Conservation (phyloP, 2,329 filamentous ascomycete species). For the Verticillium longisporum region DNA sequence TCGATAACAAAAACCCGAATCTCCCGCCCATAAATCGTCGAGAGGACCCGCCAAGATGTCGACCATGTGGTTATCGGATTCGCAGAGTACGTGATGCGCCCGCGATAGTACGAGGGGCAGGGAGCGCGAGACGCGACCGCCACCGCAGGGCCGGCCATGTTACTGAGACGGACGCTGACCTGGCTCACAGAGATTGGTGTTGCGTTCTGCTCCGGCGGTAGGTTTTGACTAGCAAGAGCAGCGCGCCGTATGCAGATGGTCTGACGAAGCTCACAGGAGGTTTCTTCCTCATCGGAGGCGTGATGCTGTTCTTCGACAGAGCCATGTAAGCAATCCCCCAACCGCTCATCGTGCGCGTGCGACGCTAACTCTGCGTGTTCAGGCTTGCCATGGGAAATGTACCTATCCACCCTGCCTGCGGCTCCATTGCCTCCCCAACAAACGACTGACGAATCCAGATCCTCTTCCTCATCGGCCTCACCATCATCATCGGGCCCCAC, state of each 20-base stretch:
- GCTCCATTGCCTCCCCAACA: conserved; percentile 1
- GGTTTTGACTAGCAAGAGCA: conserved; percentile 32
- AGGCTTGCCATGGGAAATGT: conserved; percentile 98
- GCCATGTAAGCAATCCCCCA: conserved; percentile 63
- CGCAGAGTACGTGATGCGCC: conserved; percentile 66
- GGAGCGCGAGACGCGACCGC: neutral
- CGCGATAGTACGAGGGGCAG: neutral
- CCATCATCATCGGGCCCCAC: conserved; percentile 85
- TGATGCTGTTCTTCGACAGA: conserved; percentile 96
- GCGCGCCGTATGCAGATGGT: neutral
- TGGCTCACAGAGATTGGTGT: conserved; percentile 77
- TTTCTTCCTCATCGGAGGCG: conserved; percentile 89
- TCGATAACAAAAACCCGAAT: neutral
- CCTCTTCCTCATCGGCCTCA: conserved; percentile 94
- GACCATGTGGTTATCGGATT: conserved; percentile 93
- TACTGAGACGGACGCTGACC: conserved; percentile 19
- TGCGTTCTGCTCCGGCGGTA: conserved; percentile 96
- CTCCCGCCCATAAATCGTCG: neutral
- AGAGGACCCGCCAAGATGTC: conserved; percentile 50
- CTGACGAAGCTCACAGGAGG: conserved; percentile 53
- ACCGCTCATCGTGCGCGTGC: conserved; percentile 1
- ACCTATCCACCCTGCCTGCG: conserved; percentile 22
- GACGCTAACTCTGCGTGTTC: conserved; percentile 10
- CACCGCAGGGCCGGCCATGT: neutral
- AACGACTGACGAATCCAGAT: conserved; percentile 50